Evolutionary conservation across 2,329 filamentous ascomycete genomes (phyloP).

Genomic region (Colletotrichum zoysiae): DNA sequence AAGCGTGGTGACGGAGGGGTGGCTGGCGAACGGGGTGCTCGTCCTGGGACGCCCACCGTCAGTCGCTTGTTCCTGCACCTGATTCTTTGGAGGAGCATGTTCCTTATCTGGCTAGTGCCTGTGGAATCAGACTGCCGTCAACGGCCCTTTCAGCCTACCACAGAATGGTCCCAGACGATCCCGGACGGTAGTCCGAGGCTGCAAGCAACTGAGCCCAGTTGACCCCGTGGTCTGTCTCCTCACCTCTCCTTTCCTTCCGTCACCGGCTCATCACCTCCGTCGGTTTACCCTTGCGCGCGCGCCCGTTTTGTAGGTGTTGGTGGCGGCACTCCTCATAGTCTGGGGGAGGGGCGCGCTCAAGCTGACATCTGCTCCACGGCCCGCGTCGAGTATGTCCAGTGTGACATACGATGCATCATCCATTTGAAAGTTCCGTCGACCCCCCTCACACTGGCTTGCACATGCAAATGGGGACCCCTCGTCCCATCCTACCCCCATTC

Average conservation of each 20-base stretch:
- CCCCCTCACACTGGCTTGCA: constrained; percentile 32
- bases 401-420: constrained; percentile 31
- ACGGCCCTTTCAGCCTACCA: constrained; percentile 33
- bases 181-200: constrained; percentile 35
- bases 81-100: constrained; percentile 18
- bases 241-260: background rate
- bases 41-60: constrained; percentile 15
- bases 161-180: constrained; percentile 29
- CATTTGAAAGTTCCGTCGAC: constrained; percentile 11
- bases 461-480: constrained; percentile 39
- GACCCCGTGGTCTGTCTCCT: constrained; percentile 3
- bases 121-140: constrained; percentile 39
- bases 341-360: background rate
- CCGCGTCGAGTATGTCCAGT: constrained; percentile 11
- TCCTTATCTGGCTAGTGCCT: constrained; percentile 38
- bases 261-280: background rate
- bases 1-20: constrained; percentile 41
- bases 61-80: constrained; percentile 24
- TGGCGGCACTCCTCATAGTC: background rate
- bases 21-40: constrained; percentile 29
- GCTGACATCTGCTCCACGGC: constrained; percentile 7
- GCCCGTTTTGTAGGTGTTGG: constrained; percentile 22
- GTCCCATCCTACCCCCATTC: constrained; percentile 23
- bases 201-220: constrained; percentile 29
- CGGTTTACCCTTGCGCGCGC: background rate